These are phyloP conservation scores for Castanea crenata DNA, from an alignment of 306 rosid genomes.

Conservation along the genomic window DNA sequence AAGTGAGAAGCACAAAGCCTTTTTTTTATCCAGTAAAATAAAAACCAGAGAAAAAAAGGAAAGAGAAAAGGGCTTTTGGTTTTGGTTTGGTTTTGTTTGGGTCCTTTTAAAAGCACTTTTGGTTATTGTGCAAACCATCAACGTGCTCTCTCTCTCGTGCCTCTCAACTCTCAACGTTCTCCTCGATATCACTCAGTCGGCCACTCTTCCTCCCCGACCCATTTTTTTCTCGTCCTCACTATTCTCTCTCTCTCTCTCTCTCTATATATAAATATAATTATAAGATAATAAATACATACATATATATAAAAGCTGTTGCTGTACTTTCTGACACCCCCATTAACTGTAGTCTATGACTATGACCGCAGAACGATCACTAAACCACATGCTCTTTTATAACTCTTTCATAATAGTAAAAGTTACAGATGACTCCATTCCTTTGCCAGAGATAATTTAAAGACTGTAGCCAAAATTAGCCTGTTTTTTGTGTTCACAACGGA, in stretches of 20 bases:
- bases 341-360: conserved; percentile 29
- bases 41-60: conserved; percentile 13
- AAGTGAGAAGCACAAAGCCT: background rate
- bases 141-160: conserved; percentile 28
- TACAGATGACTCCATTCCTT: no score
- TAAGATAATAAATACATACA: conserved; percentile 2
- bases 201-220: no score
- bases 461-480: no score
- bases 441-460: no score
- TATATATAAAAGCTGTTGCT: conserved; percentile 7
- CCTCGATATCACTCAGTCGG: conserved; percentile 27
- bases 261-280: no score
- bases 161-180: conserved; percentile 14
- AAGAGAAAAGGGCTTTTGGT: conserved; percentile 28
- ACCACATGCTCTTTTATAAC: no score
- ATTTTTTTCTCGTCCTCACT: background rate
- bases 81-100: background rate
- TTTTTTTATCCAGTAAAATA: background rate
- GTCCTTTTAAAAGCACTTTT: background rate
- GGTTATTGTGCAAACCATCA: conserved; percentile 26
- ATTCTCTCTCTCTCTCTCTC: no score
- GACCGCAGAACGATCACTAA: conserved; percentile 9
- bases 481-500: no score
- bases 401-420: no score
- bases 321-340: conserved; percentile 48